Evolutionary conservation across 1,139 yeast genomes (phyloP), one percentile per base, ranked within the genome.

Genomic region (Pichia sp.): DNA sequence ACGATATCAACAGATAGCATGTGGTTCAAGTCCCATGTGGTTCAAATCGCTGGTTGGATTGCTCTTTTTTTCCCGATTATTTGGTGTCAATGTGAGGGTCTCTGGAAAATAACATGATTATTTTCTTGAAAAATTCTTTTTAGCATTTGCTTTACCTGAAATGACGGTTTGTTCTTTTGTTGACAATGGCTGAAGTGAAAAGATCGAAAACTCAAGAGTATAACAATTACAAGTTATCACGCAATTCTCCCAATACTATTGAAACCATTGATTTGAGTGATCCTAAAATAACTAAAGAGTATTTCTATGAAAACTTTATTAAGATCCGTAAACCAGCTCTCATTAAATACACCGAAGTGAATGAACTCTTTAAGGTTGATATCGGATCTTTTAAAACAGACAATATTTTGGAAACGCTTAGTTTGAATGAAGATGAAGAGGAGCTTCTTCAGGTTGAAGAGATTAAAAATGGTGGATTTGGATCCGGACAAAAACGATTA

Each of bases 391-490:
- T 79, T 48, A 52, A 56, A 10, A 58, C 71, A 3, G 65, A 62
- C 1, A 49, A 52, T 0, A 58, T 72, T 27, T 52, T 47, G 4
- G 51, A 60, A 1, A 63, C 65, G 5, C 58, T 81, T 16, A 59
- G 23, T 16, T 16, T 16, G 56, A 7, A 57, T n/a, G 38, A 27
- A 11, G 40, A 38, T 27, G 39, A 41, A 9, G 36, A 36, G 35
- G 59, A 57, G 9, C 65, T 66, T 6, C 56, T 82, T 29, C 75
- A 77, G 54, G 78, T 81, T 9, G 90, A 82, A 56, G 68, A 68
- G 52, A 75, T 77, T 54, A 59, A 61, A 28, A 62, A 67, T 38
- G 76, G 77, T 43, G 90, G 90, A 3, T 82, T 76, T 63, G 90
- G 90, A 0, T 72, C 79, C 32, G 86, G 86, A 1, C 66, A 69